Percentiles rank a stretch among this genome's conserved stretches.
phyloP scores from a whole-genome alignment of 2,329 filamentous ascomycete species.

The Venturia carpophila region DNA sequence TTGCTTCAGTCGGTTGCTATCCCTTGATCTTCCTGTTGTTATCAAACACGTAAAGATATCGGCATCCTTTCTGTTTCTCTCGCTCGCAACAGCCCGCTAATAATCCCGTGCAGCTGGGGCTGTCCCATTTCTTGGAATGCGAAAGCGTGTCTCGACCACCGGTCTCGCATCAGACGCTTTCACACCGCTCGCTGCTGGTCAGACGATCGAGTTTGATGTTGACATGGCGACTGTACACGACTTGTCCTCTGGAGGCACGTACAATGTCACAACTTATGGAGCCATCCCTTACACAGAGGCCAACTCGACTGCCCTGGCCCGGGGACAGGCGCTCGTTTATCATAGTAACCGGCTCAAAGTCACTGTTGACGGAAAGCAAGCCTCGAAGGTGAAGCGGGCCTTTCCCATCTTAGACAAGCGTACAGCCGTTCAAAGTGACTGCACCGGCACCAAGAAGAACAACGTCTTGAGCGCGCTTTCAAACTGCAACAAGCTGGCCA shows the following conservation, averaged over 20 bases:
- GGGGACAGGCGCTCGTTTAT: slow-evolving; percentile 44
- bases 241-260: slow-evolving; percentile 44
- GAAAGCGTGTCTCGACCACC: slow-evolving; percentile 41
- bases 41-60: neutral
- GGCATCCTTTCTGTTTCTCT: neutral
- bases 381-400: slow-evolving; percentile 43
- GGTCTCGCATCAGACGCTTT: slow-evolving; percentile 44
- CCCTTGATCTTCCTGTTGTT: neutral
- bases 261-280: slow-evolving; percentile 50
- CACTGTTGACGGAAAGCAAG: slow-evolving; percentile 48
- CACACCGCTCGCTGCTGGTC: slow-evolving; percentile 38
- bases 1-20: neutral
- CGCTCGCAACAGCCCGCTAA: neutral
- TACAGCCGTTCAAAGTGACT: slow-evolving; percentile 33
- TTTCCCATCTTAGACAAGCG: slow-evolving; percentile 28
- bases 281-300: slow-evolving; percentile 48
- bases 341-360: slow-evolving; percentile 52
- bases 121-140: slow-evolving; percentile 44
- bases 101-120: neutral
- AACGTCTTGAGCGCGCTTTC: slow-evolving; percentile 44
- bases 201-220: slow-evolving; percentile 47
- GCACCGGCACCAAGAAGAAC: slow-evolving; percentile 41
- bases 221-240: slow-evolving; percentile 51
- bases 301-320: slow-evolving; percentile 42
- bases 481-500: slow-evolving; percentile 49